Base-by-base conservation (phyloP, 1,284 basidiomycete species). In the Cystobasidium slooffiae region DNA sequence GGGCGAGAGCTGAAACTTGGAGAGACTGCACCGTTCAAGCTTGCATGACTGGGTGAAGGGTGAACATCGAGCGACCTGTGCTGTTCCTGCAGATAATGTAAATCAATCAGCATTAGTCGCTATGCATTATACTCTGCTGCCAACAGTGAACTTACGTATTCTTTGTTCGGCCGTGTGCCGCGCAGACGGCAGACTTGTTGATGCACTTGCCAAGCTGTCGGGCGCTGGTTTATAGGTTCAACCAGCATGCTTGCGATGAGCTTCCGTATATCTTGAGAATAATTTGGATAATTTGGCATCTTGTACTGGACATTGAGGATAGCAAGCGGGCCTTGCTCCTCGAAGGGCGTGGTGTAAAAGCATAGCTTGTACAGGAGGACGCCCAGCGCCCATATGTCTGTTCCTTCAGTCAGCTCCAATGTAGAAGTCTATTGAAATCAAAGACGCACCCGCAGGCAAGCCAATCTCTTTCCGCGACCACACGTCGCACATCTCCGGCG, bases 401-500 rank as follows among this genome's bases (percentile, higher is more conserved):
- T 9, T 24, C 49, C 20, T n/a, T 4, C 14, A 65, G 44, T 51
- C 56, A 31, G 16, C 6, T 22, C 12, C 18, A 51, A n/a, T 51
- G 20, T 31, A 55, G 18, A 46, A 12, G n/a, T 22, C 41, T 20
- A 0, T n/a, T 49, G 4, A 9, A 49, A 39, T n/a, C 8, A 16
- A 18, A 18, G 46, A 79, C 84, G 76, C 73, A 85, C 85, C 86
- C 68, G 93, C 92, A 84, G 94, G 95, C 82, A 95, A 92, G 80
- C 95, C 92, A 59, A 95, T 88, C 1, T 91, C 90, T 74, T 91
- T 86, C 72, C 92, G 87, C 66, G 90, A 86, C 82, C 91, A 91
- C 0, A 91, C 88, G 81, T 99, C 96, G 41, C 99, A 91, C 94
- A 99, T 97, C 83, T 99, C 97, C 2, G 97, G 97, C 49, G 96